Evolutionary conservation across 1,139 yeast genomes (phyloP).

Genomic region (Kodamaea derodonti): DNA sequence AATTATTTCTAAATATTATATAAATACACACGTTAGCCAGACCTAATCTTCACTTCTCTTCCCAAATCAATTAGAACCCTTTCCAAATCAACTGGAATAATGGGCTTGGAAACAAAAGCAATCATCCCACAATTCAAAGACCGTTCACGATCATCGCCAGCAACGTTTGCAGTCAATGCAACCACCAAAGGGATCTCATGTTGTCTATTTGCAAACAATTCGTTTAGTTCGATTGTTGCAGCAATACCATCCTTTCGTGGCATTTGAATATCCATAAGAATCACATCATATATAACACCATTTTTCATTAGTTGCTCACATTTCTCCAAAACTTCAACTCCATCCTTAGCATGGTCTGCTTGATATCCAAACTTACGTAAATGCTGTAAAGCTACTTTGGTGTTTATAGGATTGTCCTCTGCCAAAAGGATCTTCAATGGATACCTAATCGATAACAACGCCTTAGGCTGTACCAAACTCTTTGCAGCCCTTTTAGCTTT

Average conservation of each 20-base stretch:
- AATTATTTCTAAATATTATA: no score
- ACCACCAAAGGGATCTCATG: conserved; percentile 40
- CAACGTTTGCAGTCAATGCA: conserved; percentile 57
- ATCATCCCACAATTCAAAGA: conserved; percentile 52
- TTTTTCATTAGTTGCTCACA: conserved; percentile 25
- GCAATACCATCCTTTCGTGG: conserved; percentile 52
- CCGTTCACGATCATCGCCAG: conserved; percentile 49
- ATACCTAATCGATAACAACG: conserved; percentile 21
- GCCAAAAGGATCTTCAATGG: conserved; percentile 49
- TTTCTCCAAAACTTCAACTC: conserved; percentile 45
- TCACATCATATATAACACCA: conserved; percentile 43
- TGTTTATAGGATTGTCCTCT: conserved; percentile 51
- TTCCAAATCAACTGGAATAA: conserved; percentile 45
- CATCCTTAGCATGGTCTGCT: conserved; percentile 56
- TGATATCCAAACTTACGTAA: conserved; percentile 49
- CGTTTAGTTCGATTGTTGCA: conserved; percentile 35
- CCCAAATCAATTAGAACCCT: conserved; percentile 26
- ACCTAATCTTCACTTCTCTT: no score
- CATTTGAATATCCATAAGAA: conserved; percentile 56
- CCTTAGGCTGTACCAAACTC: background rate
- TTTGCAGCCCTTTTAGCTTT: background rate
- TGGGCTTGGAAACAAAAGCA: conserved; percentile 55
- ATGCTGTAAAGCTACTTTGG: conserved; percentile 49
- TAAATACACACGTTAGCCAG: no score
- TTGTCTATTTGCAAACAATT: conserved; percentile 18